phyloP scores from a whole-genome alignment of 1,139 yeast species.

The Lizanozyma gosingica region DNA sequence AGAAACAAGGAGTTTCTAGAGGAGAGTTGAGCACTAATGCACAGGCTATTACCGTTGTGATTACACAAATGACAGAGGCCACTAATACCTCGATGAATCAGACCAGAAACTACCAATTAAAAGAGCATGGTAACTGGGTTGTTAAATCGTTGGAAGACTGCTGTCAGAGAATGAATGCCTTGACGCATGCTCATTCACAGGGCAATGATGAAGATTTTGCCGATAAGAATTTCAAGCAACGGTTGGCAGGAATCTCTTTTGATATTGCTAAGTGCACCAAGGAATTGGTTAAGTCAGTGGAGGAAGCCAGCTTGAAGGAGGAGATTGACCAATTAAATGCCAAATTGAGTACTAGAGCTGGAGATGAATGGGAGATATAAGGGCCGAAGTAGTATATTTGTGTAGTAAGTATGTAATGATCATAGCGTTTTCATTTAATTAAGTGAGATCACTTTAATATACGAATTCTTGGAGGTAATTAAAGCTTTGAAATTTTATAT shows the following conservation, averaged over 20 bases:
- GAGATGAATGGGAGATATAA: not conserved
- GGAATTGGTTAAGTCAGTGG: slow-evolving; percentile 91
- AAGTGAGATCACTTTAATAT: no score
- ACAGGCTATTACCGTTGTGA: slow-evolving; percentile 63
- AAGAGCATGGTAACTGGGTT: slow-evolving; percentile 88
- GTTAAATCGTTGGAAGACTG: slow-evolving; percentile 82
- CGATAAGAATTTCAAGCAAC: slow-evolving; percentile 82
- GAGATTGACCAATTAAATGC: slow-evolving; percentile 54
- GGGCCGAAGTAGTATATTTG: no score
- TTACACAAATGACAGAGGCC: slow-evolving; percentile 83
- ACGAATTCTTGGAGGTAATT: no score
- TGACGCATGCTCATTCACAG: slow-evolving; percentile 29
- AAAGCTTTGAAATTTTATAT: no score
- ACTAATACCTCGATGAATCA: slow-evolving; percentile 85
- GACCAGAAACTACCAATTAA: slow-evolving; percentile 71
- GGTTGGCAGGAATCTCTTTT: slow-evolving; percentile 91
- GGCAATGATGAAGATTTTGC: slow-evolving; percentile 60
- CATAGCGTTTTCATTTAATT: no score
- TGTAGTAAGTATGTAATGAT: no score
- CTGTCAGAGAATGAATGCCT: slow-evolving; percentile 62
- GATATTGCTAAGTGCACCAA: slow-evolving; percentile 95
- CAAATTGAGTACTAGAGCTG: slow-evolving; percentile 17
- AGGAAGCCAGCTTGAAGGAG: slow-evolving; percentile 82
- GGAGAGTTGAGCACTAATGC: slow-evolving; percentile 70
- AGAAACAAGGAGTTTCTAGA: slow-evolving; percentile 67